Percentiles rank a stretch among this genome's conserved stretches.
These are phyloP conservation scores for Lasiodiplodia sp. DNA, from an alignment of 2,329 filamentous ascomycete species.

Conservation along the genomic window DNA sequence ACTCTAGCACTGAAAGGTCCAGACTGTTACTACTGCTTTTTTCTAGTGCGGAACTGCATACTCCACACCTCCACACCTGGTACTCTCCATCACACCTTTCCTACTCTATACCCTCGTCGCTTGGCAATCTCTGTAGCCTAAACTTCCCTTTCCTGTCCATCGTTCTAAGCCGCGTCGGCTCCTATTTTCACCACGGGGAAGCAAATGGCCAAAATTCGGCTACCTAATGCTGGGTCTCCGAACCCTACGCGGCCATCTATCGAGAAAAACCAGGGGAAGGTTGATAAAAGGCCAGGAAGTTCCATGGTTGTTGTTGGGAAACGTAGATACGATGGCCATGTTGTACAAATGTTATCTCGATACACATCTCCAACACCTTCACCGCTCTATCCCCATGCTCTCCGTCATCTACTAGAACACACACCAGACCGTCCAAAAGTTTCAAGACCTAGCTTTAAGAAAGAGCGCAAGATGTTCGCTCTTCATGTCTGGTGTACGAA, in stretches of 20 bases:
- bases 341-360: conserved; percentile 28
- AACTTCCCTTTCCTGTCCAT: conserved; percentile 17
- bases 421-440: not conserved
- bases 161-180: not conserved
- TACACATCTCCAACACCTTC: conserved; percentile 3
- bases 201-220: not conserved
- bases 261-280: conserved; percentile 8
- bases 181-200: conserved; percentile 9
- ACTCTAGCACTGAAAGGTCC: conserved; percentile 30
- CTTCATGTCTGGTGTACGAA: not conserved
- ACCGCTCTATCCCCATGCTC: not conserved
- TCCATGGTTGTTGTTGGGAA: conserved; percentile 13
- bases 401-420: not conserved
- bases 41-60: conserved; percentile 24
- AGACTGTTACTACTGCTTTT: conserved; percentile 28
- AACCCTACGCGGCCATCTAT: not conserved
- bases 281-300: conserved; percentile 16
- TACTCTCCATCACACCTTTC: conserved; percentile 24
- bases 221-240: conserved; percentile 14
- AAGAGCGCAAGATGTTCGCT: not conserved
- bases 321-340: conserved; percentile 29
- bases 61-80: conserved; percentile 8
- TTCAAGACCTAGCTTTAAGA: not conserved
- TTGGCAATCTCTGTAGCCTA: conserved; percentile 22
- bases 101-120: conserved; percentile 23